Conservation (phyloP, 1,284 basidiomycete species). For the Fomitiporia mediterranea region DNA sequence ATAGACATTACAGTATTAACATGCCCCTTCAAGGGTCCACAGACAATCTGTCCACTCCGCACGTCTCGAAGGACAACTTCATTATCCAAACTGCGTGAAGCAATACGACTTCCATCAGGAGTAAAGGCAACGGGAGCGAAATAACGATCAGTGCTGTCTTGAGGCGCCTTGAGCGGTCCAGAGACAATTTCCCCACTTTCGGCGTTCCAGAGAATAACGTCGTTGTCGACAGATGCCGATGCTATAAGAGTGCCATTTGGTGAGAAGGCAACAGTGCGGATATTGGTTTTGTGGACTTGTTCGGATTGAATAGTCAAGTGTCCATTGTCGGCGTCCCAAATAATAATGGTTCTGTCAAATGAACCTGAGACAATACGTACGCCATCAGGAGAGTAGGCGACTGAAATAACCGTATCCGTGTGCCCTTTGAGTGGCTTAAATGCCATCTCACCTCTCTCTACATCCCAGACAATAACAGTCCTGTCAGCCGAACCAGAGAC, state of each 20-base stretch:
- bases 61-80: background rate
- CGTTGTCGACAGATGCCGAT: no score
- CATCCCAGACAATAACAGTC: background rate
- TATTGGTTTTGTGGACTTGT: no score
- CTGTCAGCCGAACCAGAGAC: background rate
- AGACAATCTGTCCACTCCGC: background rate
- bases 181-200: background rate
- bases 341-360: background rate
- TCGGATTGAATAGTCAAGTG: no score
- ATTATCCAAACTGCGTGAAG: background rate
- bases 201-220: no score
- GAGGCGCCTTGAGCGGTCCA: background rate
- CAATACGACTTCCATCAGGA: constrained; percentile 5
- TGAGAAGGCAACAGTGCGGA: no score
- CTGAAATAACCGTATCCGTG: background rate
- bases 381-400: background rate
- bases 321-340: constrained; percentile 1
- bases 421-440: background rate
- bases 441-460: background rate
- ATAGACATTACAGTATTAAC: background rate
- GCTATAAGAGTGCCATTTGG: no score
- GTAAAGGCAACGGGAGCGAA: constrained; percentile 3
- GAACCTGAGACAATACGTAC: background rate
- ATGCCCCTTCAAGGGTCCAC: background rate
- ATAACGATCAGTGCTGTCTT: no score